These are phyloP conservation scores for California macrophylla DNA, from an alignment of 441 rosid genomes.

Conservation along the genomic window DNA sequence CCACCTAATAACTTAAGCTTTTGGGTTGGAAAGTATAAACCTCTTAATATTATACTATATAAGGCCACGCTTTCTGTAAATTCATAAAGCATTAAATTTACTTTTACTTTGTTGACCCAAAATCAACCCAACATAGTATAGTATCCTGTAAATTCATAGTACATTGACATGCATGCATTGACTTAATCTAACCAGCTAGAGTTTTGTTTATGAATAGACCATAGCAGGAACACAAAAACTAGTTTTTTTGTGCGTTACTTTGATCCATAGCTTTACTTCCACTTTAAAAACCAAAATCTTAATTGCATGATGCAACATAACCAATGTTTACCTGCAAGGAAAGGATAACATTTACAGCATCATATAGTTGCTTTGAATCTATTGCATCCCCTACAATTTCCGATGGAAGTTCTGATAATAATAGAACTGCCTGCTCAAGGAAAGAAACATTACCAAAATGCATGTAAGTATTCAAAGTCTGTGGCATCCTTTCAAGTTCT, in stretches of 20 bases:
- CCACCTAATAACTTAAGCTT: too few relatives aligned
- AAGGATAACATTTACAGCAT: slow-evolving; percentile 80
- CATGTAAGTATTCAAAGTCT: slow-evolving; percentile 7
- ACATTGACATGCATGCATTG: not conserved
- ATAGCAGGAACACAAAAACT: not conserved
- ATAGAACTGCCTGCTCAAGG: slow-evolving; percentile 48
- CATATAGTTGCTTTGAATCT: slow-evolving; percentile 45
- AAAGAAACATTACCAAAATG: not conserved
- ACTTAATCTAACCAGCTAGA: not conserved
- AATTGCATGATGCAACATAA: not conserved
- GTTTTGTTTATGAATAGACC: not conserved
- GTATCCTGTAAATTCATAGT: not conserved
- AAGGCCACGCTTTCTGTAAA: not conserved
- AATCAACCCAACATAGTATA: not conserved
- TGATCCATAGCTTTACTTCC: not conserved
- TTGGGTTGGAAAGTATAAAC: not conserved
- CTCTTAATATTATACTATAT: not conserved
- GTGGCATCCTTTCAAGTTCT: not conserved
- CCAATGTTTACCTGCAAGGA: slow-evolving; percentile 60
- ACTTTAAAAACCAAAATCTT: not conserved
- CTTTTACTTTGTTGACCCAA: not conserved
- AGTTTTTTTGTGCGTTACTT: not conserved
- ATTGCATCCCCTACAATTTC: slow-evolving; percentile 70
- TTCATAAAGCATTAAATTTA: not conserved
- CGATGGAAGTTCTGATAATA: slow-evolving; percentile 55